Conservation (phyloP, 495 filamentous ascomycete genomes). For the Penicillium waksmanii region DNA sequence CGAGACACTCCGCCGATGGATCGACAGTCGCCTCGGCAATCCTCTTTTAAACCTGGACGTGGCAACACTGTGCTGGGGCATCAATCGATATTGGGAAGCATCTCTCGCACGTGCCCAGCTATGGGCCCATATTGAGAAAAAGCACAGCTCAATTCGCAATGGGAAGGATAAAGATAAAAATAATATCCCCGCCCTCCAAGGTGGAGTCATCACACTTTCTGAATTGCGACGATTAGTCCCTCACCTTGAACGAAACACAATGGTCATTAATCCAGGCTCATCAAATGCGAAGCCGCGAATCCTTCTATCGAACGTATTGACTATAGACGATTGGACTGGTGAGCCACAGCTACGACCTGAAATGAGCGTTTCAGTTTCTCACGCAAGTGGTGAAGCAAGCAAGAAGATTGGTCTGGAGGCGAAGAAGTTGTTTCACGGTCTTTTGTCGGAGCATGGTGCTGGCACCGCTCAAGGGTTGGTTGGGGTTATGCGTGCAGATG, state of each 20-base stretch:
- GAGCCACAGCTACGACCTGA: slow-evolving; percentile 42
- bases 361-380: slow-evolving; percentile 36
- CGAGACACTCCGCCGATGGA: slow-evolving; percentile 43
- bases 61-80: slow-evolving; percentile 47
- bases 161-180: neutral
- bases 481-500: slow-evolving; percentile 27
- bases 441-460: slow-evolving; percentile 35
- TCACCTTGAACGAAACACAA: slow-evolving; percentile 44
- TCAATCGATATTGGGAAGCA: slow-evolving; percentile 50
- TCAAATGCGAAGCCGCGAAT: slow-evolving; percentile 16
- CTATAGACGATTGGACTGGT: slow-evolving; percentile 46
- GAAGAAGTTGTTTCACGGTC: slow-evolving; percentile 43
- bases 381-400: slow-evolving; percentile 14
- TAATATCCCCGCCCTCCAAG: neutral
- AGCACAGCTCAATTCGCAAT: slow-evolving; percentile 19
- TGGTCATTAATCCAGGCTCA: slow-evolving; percentile 38
- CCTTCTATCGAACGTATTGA: slow-evolving; percentile 39
- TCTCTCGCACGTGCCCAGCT: slow-evolving; percentile 41
- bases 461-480: slow-evolving; percentile 11
- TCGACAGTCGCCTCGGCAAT: slow-evolving; percentile 39
- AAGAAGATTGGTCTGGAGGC: slow-evolving; percentile 43
- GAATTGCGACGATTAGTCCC: slow-evolving; percentile 38
- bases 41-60: slow-evolving; percentile 45
- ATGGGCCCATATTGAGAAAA: slow-evolving; percentile 41
- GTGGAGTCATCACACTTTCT: slow-evolving; percentile 22